Evolutionary conservation across 1,139 yeast genomes (phyloP), one percentile per base, ranked within the genome.

Genomic region (Candida mesenterica): DNA sequence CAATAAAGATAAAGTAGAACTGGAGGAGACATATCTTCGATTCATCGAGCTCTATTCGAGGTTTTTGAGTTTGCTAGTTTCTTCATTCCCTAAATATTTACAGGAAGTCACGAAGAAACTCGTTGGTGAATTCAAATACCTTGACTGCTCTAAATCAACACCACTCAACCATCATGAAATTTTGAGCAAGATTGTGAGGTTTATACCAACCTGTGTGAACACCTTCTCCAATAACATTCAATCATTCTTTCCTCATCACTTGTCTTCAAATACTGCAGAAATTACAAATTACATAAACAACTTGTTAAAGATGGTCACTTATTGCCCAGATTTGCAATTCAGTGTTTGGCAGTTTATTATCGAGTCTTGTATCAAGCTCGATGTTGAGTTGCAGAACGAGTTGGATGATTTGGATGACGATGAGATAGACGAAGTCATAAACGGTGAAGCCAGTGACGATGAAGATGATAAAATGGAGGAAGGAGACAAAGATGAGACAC

Each of bases 311-410:
- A 58, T 86, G 26, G 64, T 80, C 19, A 66, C 69, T 8, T 90
- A 90, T 56, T 85, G 92, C 46, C 78, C 80, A 4, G 96, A 88
- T 48, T 65, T 88, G 44, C 77, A 79, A 46, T 75, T 76, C 46
- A 77, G 79, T 37, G 72, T 86, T 5, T 90, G 97, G 97, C 82
- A 83, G 19, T 61, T 87, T 39, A 70, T 90, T 15, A 66, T 88
- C 30, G 96, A 90, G 57, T 77, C 80, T 45, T 74, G 87, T 37
- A 88, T 92, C 42, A 86, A 88, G 48, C 68, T 92, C 30, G 98
- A 92, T 60, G 96, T 90, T n/a, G 97, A 89, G 58, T 68, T 90
- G 41, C 96, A 88, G 53, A 89, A 87, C 51, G 95, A 85, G 50
- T 62, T 86, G 43, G 96, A 87, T 47, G 95, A 87, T 45, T 66